Percentiles rank a stretch among this genome's conserved stretches.
phyloP scores from a whole-genome alignment of 495 filamentous ascomycete species.

The Darksidea phi region DNA sequence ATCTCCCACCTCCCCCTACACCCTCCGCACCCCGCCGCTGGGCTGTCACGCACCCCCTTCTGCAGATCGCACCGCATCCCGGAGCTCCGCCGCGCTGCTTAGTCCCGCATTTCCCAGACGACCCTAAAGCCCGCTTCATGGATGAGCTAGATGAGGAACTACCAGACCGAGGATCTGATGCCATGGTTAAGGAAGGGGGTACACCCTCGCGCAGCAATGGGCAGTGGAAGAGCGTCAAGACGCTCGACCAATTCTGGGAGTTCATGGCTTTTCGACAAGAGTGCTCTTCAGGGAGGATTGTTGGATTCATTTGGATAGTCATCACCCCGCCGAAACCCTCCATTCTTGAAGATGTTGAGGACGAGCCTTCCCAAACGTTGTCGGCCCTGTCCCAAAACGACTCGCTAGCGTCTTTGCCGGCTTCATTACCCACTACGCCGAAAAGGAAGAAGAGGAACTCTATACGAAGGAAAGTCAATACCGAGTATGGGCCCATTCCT shows the following conservation, averaged over 20 bases:
- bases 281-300: slow-evolving; percentile 83
- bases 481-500: slow-evolving; percentile 50
- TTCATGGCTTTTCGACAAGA: slow-evolving; percentile 97
- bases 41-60: slow-evolving; percentile 60
- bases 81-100: slow-evolving; percentile 75
- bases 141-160: slow-evolving; percentile 83
- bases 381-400: slow-evolving; percentile 14
- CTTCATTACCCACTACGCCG: neutral
- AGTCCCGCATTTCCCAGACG: slow-evolving; percentile 89
- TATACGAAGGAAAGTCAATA: slow-evolving; percentile 24
- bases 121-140: slow-evolving; percentile 90
- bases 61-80: slow-evolving; percentile 55
- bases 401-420: neutral
- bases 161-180: slow-evolving; percentile 47
- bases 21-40: slow-evolving; percentile 30
- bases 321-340: slow-evolving; percentile 55
- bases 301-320: slow-evolving; percentile 93
- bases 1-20: slow-evolving; percentile 54
- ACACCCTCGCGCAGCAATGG: slow-evolving; percentile 52
- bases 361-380: slow-evolving; percentile 10
- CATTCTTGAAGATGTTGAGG: slow-evolving; percentile 39
- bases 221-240: slow-evolving; percentile 77
- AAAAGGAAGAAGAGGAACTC: slow-evolving; percentile 13
- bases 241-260: slow-evolving; percentile 93
- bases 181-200: slow-evolving; percentile 40